Conservation (phyloP, 1,284 basidiomycete genomes). For the Cryptococcus maquisensis region DNA sequence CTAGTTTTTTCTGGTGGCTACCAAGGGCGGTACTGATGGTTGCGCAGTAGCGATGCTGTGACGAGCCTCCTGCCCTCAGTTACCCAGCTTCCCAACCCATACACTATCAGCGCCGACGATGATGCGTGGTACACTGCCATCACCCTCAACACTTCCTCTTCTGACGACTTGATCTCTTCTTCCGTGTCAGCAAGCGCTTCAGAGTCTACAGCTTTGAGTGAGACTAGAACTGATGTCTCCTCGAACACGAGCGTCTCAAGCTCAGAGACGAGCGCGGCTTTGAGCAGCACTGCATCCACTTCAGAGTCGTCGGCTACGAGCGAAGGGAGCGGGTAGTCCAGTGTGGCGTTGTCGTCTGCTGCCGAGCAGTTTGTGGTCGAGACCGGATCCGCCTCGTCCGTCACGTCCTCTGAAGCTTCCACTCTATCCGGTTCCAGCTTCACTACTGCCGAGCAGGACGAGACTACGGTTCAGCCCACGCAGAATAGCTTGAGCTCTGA, state of each 20-base stretch:
- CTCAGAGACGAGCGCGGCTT: too few relatives aligned
- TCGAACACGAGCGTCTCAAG: too few relatives aligned
- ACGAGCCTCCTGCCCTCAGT: background rate
- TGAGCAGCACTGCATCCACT: background rate
- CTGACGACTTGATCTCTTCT: background rate
- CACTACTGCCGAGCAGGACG: too few relatives aligned
- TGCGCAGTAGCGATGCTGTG: background rate
- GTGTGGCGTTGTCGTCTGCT: background rate
- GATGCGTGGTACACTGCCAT: background rate
- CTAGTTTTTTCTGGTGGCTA: background rate
- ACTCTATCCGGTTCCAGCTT: too few relatives aligned
- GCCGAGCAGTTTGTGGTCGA: background rate
- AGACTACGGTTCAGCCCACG: too few relatives aligned
- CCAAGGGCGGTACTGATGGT: background rate
- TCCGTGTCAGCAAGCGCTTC: background rate
- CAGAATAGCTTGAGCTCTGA: too few relatives aligned
- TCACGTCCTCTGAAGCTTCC: background rate
- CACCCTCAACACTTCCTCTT: background rate
- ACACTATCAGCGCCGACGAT: background rate
- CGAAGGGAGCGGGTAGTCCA: background rate
- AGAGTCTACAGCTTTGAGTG: too few relatives aligned
- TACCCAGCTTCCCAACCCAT: background rate
- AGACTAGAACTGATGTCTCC: too few relatives aligned
- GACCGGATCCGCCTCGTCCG: background rate
- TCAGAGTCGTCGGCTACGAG: background rate